Percentiles rank a stretch among this genome's conserved stretches.
These are phyloP conservation scores for Alternaria ethzedia DNA, from an alignment of 2,329 filamentous ascomycete genomes.

Conservation along the genomic window DNA sequence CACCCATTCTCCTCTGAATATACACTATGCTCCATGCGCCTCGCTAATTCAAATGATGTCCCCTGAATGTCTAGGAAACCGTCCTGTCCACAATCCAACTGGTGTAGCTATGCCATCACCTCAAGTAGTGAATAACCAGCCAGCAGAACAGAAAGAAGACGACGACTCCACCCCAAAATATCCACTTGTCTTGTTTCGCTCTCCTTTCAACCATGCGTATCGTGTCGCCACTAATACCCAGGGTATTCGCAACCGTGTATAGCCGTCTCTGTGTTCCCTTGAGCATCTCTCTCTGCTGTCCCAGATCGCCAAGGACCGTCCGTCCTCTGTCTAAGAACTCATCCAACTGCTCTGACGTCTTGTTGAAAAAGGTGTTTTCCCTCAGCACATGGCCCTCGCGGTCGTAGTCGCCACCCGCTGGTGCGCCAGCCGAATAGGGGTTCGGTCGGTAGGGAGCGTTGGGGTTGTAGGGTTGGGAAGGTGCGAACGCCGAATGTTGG, in stretches of 20 bases:
- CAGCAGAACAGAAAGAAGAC: constrained; percentile 93
- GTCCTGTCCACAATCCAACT: neutral
- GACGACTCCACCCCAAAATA: constrained; percentile 86
- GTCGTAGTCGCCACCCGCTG: constrained; percentile 60
- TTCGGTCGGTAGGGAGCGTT: constrained; percentile 49
- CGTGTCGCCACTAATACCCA: constrained; percentile 92
- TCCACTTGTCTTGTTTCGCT: constrained; percentile 96
- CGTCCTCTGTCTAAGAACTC: constrained; percentile 92
- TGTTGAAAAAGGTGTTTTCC: constrained; percentile 86
- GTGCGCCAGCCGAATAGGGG: constrained; percentile 47
- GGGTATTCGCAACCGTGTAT: constrained; percentile 91
- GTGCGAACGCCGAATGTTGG: constrained; percentile 40
- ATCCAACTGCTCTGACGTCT: constrained; percentile 84
- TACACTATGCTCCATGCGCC: neutral
- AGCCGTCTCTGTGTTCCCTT: constrained; percentile 92
- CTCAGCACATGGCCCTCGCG: constrained; percentile 84
- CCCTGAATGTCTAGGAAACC: neutral
- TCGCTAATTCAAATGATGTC: neutral
- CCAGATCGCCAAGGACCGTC: constrained; percentile 86
- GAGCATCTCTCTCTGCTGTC: constrained; percentile 89
- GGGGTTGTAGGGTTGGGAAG: constrained; percentile 35
- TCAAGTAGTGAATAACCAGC: constrained; percentile 83
- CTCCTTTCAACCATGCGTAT: constrained; percentile 95
- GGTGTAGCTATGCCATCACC: constrained; percentile 41
- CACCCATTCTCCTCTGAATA: neutral